These are phyloP conservation scores for Populus hybrid DNA, from an alignment of 441 rosid species.

Conservation along the genomic window DNA sequence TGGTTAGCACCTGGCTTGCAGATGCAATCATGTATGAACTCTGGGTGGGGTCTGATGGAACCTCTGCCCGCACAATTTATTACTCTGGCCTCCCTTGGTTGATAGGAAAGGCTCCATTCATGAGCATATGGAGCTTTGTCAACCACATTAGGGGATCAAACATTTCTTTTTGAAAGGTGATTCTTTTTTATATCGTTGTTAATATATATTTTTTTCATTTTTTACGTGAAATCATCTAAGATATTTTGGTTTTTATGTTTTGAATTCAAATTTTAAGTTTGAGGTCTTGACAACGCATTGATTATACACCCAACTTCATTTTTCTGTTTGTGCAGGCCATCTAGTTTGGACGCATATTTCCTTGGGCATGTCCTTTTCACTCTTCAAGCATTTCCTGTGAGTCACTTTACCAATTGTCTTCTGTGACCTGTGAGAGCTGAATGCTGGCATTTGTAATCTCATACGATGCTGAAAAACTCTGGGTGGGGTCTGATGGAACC, in stretches of 20 bases:
- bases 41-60: conserved; percentile 79
- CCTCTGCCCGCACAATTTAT: conserved; percentile 55
- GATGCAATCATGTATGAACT: conserved; percentile 48
- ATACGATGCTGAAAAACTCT: too few species aligned
- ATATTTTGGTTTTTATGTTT: neutral
- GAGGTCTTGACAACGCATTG: neutral
- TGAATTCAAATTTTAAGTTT: neutral
- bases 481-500: too few species aligned
- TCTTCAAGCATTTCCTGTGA: too few species aligned
- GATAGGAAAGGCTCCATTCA: conserved; percentile 58
- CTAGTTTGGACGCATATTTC: conserved; percentile 37
- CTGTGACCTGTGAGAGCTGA: too few species aligned
- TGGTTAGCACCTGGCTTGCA: too few species aligned
- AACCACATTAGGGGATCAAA: conserved; percentile 56
- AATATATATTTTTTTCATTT: neutral
- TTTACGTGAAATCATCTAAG: neutral
- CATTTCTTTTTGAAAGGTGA: conserved; percentile 75
- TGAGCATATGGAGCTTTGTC: conserved; percentile 26
- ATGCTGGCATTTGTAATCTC: too few species aligned
- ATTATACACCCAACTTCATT: conserved; percentile 1
- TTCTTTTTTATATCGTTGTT: conserved; percentile 14
- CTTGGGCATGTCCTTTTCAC: conserved; percentile 31
- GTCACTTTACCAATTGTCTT: too few species aligned
- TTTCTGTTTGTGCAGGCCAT: conserved; percentile 24
- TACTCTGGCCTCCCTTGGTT: conserved; percentile 90